phyloP scores from a whole-genome alignment of 2,329 filamentous ascomycete species.

The Penicillium nordicum region DNA sequence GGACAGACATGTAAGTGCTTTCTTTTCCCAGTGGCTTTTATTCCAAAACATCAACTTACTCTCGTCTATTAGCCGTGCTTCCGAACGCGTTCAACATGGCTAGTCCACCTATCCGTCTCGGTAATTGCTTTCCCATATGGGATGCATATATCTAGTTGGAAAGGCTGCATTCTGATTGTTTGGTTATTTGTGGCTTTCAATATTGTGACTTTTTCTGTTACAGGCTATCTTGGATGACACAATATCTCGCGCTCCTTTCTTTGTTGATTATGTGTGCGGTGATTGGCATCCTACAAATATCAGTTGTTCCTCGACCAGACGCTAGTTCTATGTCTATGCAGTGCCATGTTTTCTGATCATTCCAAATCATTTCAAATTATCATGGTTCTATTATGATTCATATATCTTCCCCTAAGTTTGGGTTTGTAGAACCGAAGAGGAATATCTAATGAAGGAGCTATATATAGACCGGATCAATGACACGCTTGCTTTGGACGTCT shows the following conservation, averaged over 20 bases:
- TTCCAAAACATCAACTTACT: background rate
- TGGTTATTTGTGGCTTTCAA: background rate
- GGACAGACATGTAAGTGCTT: background rate
- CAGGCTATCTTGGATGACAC: background rate
- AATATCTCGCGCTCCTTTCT: background rate
- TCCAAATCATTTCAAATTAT: too few relatives aligned
- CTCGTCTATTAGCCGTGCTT: background rate
- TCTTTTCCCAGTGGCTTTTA: background rate
- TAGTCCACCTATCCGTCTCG: background rate
- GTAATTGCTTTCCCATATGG: background rate
- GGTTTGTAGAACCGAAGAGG: background rate
- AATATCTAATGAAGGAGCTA: background rate
- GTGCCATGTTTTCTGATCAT: too few relatives aligned
- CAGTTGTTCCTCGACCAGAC: background rate
- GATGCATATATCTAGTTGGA: background rate
- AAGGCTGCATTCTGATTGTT: background rate
- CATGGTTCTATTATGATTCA: too few relatives aligned
- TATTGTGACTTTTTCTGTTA: background rate
- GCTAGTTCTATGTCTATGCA: too few relatives aligned
- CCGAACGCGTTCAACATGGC: background rate
- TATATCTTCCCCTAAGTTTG: background rate
- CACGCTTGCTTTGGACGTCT: background rate
- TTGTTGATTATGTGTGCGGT: background rate
- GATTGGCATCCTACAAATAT: background rate
- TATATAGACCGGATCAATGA: too few relatives aligned